Conservation (phyloP, 495 filamentous ascomycete species). For the Aspergillus avenaceus region DNA sequence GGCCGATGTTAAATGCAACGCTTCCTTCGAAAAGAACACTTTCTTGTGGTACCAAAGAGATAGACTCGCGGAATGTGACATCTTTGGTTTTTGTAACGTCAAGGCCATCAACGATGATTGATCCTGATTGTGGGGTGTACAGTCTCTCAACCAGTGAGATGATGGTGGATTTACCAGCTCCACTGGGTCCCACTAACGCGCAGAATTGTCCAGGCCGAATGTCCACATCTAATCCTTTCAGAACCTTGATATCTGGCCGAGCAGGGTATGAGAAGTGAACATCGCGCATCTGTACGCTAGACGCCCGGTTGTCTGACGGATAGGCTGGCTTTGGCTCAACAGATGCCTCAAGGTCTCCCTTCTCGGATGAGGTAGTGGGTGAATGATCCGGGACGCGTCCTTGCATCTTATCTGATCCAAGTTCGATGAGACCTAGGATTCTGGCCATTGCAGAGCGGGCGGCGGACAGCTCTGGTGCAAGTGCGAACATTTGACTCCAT, state of each 20-base stretch:
- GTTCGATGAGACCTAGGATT: slow-evolving; percentile 47
- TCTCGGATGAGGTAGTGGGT: not conserved
- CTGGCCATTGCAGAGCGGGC: slow-evolving; percentile 43
- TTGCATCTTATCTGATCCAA: slow-evolving; percentile 32
- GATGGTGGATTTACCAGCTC: slow-evolving; percentile 59
- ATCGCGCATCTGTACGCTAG: slow-evolving; percentile 29
- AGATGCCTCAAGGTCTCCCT: slow-evolving; percentile 15
- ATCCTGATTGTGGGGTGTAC: slow-evolving; percentile 44
- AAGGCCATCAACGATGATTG: slow-evolving; percentile 36
- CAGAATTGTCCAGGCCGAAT: slow-evolving; percentile 55
- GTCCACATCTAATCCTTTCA: slow-evolving; percentile 49
- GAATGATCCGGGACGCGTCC: slow-evolving; percentile 10
- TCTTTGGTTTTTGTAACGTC: slow-evolving; percentile 33
- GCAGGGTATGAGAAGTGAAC: slow-evolving; percentile 60
- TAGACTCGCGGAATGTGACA: slow-evolving; percentile 41
- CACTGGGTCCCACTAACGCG: slow-evolving; percentile 57
- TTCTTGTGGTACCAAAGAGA: slow-evolving; percentile 54
- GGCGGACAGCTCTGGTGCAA: slow-evolving; percentile 58
- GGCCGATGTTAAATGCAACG: slow-evolving; percentile 47
- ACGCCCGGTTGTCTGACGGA: slow-evolving; percentile 25
- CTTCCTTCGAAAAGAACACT: slow-evolving; percentile 51
- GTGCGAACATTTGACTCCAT: slow-evolving; percentile 63
- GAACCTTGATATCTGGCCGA: slow-evolving; percentile 48
- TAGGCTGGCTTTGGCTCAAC: slow-evolving; percentile 16
- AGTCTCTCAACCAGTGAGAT: slow-evolving; percentile 57